A percentile compares a stretch with the other conserved stretches of the same genome.
Conservation (phyloP, 306 rosid species). For the Castanea crenata region DNA sequence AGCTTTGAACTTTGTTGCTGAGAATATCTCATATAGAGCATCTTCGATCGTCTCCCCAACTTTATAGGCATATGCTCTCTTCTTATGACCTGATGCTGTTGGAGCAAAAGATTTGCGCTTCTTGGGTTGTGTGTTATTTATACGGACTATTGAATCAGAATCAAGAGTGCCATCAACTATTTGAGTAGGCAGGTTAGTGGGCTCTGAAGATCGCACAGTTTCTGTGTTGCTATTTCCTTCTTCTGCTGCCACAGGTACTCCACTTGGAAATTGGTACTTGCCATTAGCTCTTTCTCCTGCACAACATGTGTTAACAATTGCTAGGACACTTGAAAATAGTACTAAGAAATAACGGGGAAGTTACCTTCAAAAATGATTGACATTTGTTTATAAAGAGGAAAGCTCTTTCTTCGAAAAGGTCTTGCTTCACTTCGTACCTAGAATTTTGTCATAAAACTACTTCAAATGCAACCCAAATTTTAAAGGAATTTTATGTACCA, state of each 20-base stretch:
- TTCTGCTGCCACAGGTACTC: slow-evolving; percentile 23
- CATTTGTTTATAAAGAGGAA: slow-evolving; percentile 37
- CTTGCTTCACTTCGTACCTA: slow-evolving; percentile 42
- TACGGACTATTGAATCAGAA: slow-evolving; percentile 28
- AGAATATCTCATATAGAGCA: slow-evolving; percentile 26
- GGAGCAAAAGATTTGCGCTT: slow-evolving; percentile 23
- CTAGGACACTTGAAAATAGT: background rate
- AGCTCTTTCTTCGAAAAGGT: slow-evolving; percentile 40
- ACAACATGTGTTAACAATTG: slow-evolving; percentile 3
- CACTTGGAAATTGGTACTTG: slow-evolving; percentile 29
- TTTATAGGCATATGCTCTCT: slow-evolving; percentile 15
- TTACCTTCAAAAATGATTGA: slow-evolving; percentile 44
- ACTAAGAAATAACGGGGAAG: background rate
- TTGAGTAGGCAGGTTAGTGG: slow-evolving; percentile 38
- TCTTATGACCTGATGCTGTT: slow-evolving; percentile 15
- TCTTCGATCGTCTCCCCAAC: slow-evolving; percentile 28
- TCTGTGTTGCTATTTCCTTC: slow-evolving; percentile 44
- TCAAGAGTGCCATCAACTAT: slow-evolving; percentile 36
- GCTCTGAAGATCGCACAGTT: slow-evolving; percentile 37
- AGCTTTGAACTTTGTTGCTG: slow-evolving; percentile 26
- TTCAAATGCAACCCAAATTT: background rate
- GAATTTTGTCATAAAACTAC: background rate
- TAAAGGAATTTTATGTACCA: background rate
- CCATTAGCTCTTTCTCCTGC: slow-evolving; percentile 32
- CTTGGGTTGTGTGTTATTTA: slow-evolving; percentile 19